Conservation (phyloP, 768 basidiomycete species). For the Paxillus rubicundulus region DNA sequence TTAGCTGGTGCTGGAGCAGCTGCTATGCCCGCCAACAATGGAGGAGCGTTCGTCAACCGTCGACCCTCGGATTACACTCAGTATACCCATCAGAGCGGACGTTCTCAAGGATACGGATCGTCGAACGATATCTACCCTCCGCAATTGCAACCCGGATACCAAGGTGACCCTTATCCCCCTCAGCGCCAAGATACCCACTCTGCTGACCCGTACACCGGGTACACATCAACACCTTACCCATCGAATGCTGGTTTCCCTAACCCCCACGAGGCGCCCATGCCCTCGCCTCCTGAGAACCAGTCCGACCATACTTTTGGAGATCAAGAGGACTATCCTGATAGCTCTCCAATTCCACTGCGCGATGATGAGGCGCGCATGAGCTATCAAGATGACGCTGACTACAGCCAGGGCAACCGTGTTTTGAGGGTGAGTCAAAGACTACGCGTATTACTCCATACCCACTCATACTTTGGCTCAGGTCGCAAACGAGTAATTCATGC, state of each 20-base stretch:
- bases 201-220: conserved; percentile 30
- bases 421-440: conserved; percentile 23
- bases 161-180: conserved; percentile 24
- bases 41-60: conserved; percentile 16
- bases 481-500: too few relatives aligned
- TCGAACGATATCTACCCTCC: conserved; percentile 16
- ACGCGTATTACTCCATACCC: too few relatives aligned
- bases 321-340: conserved; percentile 7
- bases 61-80: conserved; percentile 27
- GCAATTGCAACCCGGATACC: conserved; percentile 25
- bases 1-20: conserved; percentile 14
- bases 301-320: conserved; percentile 10
- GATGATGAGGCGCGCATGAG: conserved; percentile 27
- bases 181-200: conserved; percentile 18
- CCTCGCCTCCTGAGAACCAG: conserved; percentile 12
- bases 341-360: conserved; percentile 2
- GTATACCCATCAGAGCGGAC: conserved; percentile 21
- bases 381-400: conserved; percentile 30
- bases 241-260: conserved; percentile 16
- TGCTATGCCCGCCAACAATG: conserved; percentile 3
- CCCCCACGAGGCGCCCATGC: conserved; percentile 15
- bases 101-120: conserved; percentile 22
- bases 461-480: too few relatives aligned
- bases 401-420: conserved; percentile 25
- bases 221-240: conserved; percentile 11